Base-by-base conservation (phyloP, 2,329 filamentous ascomycete species). In the Dichotomopilus funicola region DNA sequence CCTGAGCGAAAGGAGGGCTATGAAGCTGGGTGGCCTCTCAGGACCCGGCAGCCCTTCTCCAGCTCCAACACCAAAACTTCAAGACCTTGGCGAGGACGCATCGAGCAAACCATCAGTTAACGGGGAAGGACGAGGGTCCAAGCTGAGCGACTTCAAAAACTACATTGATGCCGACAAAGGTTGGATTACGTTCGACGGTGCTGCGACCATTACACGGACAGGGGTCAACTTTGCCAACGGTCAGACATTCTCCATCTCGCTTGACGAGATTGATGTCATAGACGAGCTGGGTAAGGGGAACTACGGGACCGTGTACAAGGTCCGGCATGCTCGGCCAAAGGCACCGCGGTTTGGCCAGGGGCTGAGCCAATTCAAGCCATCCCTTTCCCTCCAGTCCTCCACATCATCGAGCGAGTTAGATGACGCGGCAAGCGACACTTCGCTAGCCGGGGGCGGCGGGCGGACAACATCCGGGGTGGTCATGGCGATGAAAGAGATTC, bases 401-500 rank as follows among this genome's bases (percentile, higher is more conserved):
- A 27, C 19, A 27, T 27, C 19, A 27, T 62, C 72, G 19, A 70
- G 73, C 13, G 70, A 72, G 9, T 57, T 63, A 5, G 63, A 68
- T 3, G 66, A 67, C 9, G 66, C 67, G 0, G 55, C 63, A 0
- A 57, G 63, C 10, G 68, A 70, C 11, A 55, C 62, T 31, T 70
- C 63, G 47, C 66, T 67, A n/a, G 63, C 55, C 31, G 63, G 63
- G 34, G 58, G 56, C n/a, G 66, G 45, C 62, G 47, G 62, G 72
- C 48, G 74, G 10, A 46, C 73, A 4, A 82, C 81, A 0, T 85
- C 85, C 0, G 91, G 92, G 13, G 82, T 88, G 49, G 78, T 96
- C 57, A 97, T 99, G 94, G 94, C 94, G 11, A 99, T 99, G 94
- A 99, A 99, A 71, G 94, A 99, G 72, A 95, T 99, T 65, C 84